Percentiles rank a stretch among this genome's conserved stretches.
Evolutionary conservation across 257 asterid genomes (phyloP).

Genomic region (Primulina huaijiensis): DNA sequence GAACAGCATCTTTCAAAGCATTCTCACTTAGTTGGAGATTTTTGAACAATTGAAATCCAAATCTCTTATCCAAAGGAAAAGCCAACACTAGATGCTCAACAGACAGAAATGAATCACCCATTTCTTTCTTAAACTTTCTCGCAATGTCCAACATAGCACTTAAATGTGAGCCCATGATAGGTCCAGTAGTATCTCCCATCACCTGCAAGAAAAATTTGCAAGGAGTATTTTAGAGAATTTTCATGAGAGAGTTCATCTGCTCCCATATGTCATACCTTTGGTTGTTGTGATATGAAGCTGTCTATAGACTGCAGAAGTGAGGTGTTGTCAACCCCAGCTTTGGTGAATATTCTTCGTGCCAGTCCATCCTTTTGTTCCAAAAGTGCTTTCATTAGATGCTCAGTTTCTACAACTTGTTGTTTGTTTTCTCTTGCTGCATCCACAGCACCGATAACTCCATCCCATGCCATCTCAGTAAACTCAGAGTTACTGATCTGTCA

Average conservation of each 20-base stretch:
- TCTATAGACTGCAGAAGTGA: conserved; percentile 68
- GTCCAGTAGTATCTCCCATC: conserved; percentile 68
- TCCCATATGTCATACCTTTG: conserved; percentile 48
- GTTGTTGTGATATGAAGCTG: conserved; percentile 71
- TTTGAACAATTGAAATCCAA: conserved; percentile 66
- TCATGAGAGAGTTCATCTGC: conserved; percentile 2
- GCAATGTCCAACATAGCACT: conserved; percentile 69
- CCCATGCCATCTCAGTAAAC: conserved; percentile 94
- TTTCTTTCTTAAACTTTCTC: conserved; percentile 56
- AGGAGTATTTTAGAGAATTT: not conserved
- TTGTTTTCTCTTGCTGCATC: conserved; percentile 67
- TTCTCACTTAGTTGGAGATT: conserved; percentile 61
- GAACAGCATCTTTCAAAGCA: conserved; percentile 77
- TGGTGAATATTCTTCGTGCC: conserved; percentile 81
- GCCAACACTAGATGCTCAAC: conserved; percentile 91
- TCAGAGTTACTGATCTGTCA: conserved; percentile 67
- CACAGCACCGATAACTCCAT: conserved; percentile 65
- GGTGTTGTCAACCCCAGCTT: conserved; percentile 85
- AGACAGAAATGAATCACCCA: conserved; percentile 87
- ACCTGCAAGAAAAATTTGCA: conserved; percentile 45
- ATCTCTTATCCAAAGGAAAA: conserved; percentile 66
- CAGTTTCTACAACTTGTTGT: conserved; percentile 85
- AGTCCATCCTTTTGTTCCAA: conserved; percentile 91
- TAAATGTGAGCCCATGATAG: conserved; percentile 69
- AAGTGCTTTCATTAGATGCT: conserved; percentile 88